Conservation (phyloP, 495 filamentous ascomycete species). For the Sordaria brevicollis region DNA sequence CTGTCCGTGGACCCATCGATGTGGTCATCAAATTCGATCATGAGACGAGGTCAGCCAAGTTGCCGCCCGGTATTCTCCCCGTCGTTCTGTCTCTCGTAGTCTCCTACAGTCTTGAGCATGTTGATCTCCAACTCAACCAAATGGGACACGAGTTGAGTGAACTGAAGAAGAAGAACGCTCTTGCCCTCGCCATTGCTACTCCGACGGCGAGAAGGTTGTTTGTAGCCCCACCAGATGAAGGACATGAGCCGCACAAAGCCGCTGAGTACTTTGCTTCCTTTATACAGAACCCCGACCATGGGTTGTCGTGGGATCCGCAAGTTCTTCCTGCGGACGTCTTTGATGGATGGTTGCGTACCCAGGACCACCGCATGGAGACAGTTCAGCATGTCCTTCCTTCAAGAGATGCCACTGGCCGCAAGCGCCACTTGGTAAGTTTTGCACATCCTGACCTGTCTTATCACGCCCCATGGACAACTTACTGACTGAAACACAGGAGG, state of each 20-base stretch:
- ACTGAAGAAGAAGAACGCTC: conserved; percentile 29
- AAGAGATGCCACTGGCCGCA: conserved; percentile 16
- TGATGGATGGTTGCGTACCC: conserved; percentile 19
- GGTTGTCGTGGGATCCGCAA: conserved; percentile 24
- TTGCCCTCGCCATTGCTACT: conserved; percentile 22
- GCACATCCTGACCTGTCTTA: not conserved
- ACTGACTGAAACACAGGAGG: conserved; percentile 11
- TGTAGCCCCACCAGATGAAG: conserved; percentile 16
- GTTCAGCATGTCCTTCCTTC: not conserved
- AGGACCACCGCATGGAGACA: conserved; percentile 2
- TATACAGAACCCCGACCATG: conserved; percentile 19
- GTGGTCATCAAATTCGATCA: conserved; percentile 34
- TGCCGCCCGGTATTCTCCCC: conserved; percentile 10
- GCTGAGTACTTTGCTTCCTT: conserved; percentile 28
- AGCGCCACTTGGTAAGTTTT: conserved; percentile 29
- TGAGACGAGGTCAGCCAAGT: conserved; percentile 15
- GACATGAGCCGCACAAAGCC: conserved; percentile 19
- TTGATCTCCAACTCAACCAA: conserved; percentile 26
- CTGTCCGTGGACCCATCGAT: conserved; percentile 13
- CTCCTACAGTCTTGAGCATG: conserved; percentile 35
- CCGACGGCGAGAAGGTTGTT: conserved; percentile 19
- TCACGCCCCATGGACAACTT: conserved; percentile 2
- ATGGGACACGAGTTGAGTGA: conserved; percentile 12
- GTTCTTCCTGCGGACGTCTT: conserved; percentile 26
- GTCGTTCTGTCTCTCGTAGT: conserved; percentile 25